Evolutionary conservation across 768 basidiomycete species (phyloP).

Genomic region (Pleurotus eryngii): DNA sequence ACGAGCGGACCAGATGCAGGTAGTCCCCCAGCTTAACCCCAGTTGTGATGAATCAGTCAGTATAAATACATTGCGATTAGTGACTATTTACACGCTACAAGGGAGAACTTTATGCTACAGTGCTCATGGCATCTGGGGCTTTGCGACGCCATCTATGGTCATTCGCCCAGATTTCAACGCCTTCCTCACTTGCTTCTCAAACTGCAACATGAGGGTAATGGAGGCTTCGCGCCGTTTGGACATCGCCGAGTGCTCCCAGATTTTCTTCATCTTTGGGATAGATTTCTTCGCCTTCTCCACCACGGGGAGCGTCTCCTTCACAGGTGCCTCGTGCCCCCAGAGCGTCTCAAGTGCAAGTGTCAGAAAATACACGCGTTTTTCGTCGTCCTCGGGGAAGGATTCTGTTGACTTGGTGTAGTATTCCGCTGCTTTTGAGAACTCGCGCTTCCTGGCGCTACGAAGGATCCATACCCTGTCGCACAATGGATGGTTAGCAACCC

Average conservation of each 20-base stretch:
- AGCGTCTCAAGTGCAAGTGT: slow-evolving; percentile 29
- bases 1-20: slow-evolving; percentile 11
- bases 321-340: slow-evolving; percentile 21
- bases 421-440: slow-evolving; percentile 21
- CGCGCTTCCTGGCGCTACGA: slow-evolving; percentile 13
- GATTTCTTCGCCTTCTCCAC: slow-evolving; percentile 18
- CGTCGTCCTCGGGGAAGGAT: slow-evolving; percentile 34
- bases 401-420: slow-evolving; percentile 30
- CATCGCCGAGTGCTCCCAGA: slow-evolving; percentile 20
- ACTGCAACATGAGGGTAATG: not conserved
- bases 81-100: too few species aligned
- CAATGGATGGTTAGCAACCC: too few species aligned
- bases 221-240: not conserved
- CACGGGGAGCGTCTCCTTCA: slow-evolving; percentile 21
- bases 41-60: too few species aligned
- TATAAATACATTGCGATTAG: too few species aligned
- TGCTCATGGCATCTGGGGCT: not conserved
- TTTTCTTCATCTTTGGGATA: slow-evolving; percentile 18
- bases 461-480: slow-evolving; percentile 35
- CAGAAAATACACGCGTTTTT: slow-evolving; percentile 27
- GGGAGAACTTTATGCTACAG: too few species aligned
- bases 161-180: not conserved
- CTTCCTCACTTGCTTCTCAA: slow-evolving; percentile 1
- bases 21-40: slow-evolving; percentile 8
- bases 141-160: not conserved